Base-by-base conservation (phyloP, 257 asterid genomes). In the Nicotiana attenuata region DNA sequence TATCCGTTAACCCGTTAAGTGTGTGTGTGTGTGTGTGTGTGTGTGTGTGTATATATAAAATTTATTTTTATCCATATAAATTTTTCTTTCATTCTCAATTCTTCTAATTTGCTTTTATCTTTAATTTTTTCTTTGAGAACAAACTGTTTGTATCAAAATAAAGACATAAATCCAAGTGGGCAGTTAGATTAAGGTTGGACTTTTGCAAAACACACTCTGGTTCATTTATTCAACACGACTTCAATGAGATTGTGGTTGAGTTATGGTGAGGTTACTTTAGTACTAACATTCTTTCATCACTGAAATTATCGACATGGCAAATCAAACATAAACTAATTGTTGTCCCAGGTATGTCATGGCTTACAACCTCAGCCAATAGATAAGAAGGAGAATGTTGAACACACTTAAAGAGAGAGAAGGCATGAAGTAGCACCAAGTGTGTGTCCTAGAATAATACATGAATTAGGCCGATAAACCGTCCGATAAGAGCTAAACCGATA, bases 161-260 rank as follows among this genome's bases (percentile, higher is more conserved):
- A 1, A 33, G 19, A 68, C 52, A 41, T 19, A 50, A 15, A n/a
- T 10, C 31, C 52, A 20, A 57, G 19, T 69, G 69, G 28, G 17
- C 5, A 41, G 78, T 41, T 69, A 69, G 20, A 68, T 68, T 68
- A 68, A n/a, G 19, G 7, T 41, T 41, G 33, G 61, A 67, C 10
- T 53, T 35, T 55, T 56, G 65, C 76, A 29, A 29, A 57, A 11
- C 57, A 84, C 87, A 80, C 28, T 35, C 84, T 84, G 84, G 79
- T 82, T 82, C 81, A 84, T 76, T 28, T 28, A 28, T 28, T 28
- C 29, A 28, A 28, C 3, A 28, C 29, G 29, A 28, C 29, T 28
- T 28, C 14, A 10, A 19, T 68, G 20, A 15, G 61, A 47, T 31
- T 28, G 60, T 33, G 83, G 59, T 57, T 10, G 61, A 22, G 41